Evolutionary conservation across 768 basidiomycete species (phyloP), one percentile per base, ranked within the genome.

Genomic region (Lentinula guzmanii): DNA sequence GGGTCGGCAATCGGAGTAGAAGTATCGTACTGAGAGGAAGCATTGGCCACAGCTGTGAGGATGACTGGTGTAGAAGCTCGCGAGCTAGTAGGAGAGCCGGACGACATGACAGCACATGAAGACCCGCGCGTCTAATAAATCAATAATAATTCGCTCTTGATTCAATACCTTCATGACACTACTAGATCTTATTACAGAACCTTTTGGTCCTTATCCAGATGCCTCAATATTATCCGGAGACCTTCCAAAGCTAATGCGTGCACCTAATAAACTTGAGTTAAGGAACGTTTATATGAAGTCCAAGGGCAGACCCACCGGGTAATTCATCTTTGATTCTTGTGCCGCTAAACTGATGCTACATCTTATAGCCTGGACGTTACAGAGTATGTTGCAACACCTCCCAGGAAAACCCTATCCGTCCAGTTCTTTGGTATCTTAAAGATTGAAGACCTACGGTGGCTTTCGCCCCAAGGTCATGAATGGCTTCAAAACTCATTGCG

Each of bases 1-100:
- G 67, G 79, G 8, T 39, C 58, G 13, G 46, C 45, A 18, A 35
- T 59, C 2, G 58, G 58, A n/a, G 58, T 59, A 9, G 10, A 9
- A 34, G 34, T 41, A 37, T 59, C 58, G 18, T 35, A 46, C 33
- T 53, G 33, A 50, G 28, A 31, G 7, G 58, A 59, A 18, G 21
- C 46, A 37, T 59, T 59, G 16, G 58, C 45, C 10, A 50, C 50
- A 60, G 64, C 61, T 31, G 64, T 37, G 3, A 56, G 55, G 18
- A 51, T 51, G 31, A 59, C 58, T 13, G 58, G 58, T 3, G 58
- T 59, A 21, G 58, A 59, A 50, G 58, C 45, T 34, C 58, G 45
- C 9, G 58, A 59, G 31, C 45, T 48, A n/a, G 45, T 18, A 35
- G 58, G 46, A 59, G 58, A 48, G 13, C 7, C 16, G 33, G 28